Evolutionary conservation across 139 green algal genomes (phyloP).

Genomic region (Chlamydomonas incerta): DNA sequence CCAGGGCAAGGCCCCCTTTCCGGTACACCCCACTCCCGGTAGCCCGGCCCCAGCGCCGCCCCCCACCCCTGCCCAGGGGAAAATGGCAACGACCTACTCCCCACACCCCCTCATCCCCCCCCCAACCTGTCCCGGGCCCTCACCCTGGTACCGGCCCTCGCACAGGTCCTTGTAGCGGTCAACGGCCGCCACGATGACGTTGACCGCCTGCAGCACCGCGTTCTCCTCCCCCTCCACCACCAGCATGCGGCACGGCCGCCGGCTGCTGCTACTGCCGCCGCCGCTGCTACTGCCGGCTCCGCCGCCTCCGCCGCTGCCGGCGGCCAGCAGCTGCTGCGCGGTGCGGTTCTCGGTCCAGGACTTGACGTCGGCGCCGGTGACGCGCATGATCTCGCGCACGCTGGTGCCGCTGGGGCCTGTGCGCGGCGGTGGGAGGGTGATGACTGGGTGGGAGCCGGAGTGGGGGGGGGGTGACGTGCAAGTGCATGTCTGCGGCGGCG

Average conservation of each 20-base stretch:
- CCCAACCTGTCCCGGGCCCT: conserved; percentile 8
- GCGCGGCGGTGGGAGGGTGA: not conserved
- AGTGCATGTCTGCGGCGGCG: too few species aligned
- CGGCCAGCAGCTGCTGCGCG: conserved; percentile 29
- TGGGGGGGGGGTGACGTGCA: not conserved
- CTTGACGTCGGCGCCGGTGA: conserved; percentile 82
- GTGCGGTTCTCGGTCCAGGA: conserved; percentile 78
- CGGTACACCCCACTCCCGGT: too few species aligned
- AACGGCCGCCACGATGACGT: conserved; percentile 75
- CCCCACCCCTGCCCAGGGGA: too few species aligned
- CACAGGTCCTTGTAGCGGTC: conserved; percentile 94
- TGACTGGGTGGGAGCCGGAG: not conserved
- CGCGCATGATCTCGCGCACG: conserved; percentile 83
- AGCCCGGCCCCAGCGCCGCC: too few species aligned
- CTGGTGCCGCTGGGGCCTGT: conserved; percentile 72
- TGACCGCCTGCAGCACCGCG: conserved; percentile 59
- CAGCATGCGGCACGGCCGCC: conserved; percentile 68
- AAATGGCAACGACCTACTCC: not conserved
- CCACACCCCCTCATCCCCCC: too few species aligned
- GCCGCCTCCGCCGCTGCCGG: conserved; percentile 1
- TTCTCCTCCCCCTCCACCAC: conserved; percentile 63
- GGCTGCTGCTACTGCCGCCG: too few species aligned
- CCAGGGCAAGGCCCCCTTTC: too few species aligned
- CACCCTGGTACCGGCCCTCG: conserved; percentile 77
- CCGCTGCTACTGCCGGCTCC: not conserved